Evolutionary conservation across 2,329 filamentous ascomycete genomes (phyloP).

Genomic region (Aspergillus tubingensis): DNA sequence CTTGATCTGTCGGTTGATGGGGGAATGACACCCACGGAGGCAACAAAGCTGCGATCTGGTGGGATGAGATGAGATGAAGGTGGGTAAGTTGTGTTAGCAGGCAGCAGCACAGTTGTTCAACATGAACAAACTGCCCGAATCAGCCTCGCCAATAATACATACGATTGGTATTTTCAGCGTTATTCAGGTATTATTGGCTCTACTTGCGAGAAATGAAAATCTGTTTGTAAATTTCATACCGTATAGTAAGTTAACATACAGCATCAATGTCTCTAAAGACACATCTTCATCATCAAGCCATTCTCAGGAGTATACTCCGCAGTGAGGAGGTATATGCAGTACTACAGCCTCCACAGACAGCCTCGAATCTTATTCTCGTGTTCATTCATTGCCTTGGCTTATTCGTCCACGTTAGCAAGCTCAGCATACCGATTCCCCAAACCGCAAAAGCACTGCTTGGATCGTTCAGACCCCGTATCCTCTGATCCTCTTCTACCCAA

Average conservation of each 20-base stretch:
- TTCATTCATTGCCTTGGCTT: background rate
- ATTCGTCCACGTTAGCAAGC: slow-evolving; percentile 24
- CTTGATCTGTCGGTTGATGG: background rate
- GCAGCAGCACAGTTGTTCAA: background rate
- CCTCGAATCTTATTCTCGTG: background rate
- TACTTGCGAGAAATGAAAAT: no score
- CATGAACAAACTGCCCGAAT: background rate
- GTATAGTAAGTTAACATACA: background rate
- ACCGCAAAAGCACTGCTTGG: slow-evolving; percentile 42
- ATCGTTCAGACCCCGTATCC: slow-evolving; percentile 25
- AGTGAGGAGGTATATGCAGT: background rate
- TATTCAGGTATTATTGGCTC: background rate
- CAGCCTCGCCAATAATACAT: background rate
- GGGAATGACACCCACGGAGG: background rate
- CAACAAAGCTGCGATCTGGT: background rate
- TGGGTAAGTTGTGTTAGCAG: background rate
- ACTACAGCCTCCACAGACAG: background rate
- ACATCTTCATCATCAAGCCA: background rate
- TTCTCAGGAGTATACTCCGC: no score
- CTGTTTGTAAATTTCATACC: background rate
- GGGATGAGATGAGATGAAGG: background rate
- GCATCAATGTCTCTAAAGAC: background rate
- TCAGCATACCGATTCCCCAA: slow-evolving; percentile 43
- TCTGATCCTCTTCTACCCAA: slow-evolving; percentile 35
- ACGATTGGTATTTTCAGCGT: background rate